These are phyloP conservation scores for Senna tora DNA, from an alignment of 306 rosid species.

Conservation along the genomic window DNA sequence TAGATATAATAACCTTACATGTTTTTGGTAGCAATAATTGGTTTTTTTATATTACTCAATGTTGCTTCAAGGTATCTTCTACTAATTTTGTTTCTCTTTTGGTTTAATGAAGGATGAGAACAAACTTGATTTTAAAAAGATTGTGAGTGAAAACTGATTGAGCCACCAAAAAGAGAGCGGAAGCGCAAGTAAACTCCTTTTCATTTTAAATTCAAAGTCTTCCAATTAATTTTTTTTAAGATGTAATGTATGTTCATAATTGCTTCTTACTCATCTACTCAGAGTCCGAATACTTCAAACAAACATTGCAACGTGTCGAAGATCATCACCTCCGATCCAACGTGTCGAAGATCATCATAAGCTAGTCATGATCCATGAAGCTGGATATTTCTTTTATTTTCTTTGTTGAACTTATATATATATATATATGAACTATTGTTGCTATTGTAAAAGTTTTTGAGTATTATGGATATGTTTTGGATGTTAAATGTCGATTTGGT, in stretches of 20 bases:
- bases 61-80: slow-evolving; percentile 11
- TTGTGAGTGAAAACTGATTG: slow-evolving; percentile 93
- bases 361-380: too few relatives aligned
- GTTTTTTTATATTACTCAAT: slow-evolving; percentile 5
- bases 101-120: slow-evolving; percentile 72
- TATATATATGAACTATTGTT: too few relatives aligned
- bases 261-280: slow-evolving; percentile 67
- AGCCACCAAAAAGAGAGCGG: slow-evolving; percentile 97
- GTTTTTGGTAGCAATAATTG: background rate
- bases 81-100: background rate
- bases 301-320: too few relatives aligned
- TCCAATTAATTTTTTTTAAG: slow-evolving; percentile 9
- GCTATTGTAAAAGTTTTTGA: too few relatives aligned
- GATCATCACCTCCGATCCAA: too few relatives aligned
- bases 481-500: too few relatives aligned
- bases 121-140: slow-evolving; percentile 92
- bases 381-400: too few relatives aligned
- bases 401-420: too few relatives aligned
- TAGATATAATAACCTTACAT: slow-evolving; percentile 34
- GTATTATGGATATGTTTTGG: too few relatives aligned
- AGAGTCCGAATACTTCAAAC: slow-evolving; percentile 94
- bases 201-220: slow-evolving; percentile 8
- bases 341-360: too few relatives aligned
- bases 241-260: slow-evolving; percentile 20
- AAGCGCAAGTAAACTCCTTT: slow-evolving; percentile 86